These are phyloP conservation scores for Lobosporangium transversale DNA, from an alignment of 192 early-diverging fungal genomes.

Conservation along the genomic window DNA sequence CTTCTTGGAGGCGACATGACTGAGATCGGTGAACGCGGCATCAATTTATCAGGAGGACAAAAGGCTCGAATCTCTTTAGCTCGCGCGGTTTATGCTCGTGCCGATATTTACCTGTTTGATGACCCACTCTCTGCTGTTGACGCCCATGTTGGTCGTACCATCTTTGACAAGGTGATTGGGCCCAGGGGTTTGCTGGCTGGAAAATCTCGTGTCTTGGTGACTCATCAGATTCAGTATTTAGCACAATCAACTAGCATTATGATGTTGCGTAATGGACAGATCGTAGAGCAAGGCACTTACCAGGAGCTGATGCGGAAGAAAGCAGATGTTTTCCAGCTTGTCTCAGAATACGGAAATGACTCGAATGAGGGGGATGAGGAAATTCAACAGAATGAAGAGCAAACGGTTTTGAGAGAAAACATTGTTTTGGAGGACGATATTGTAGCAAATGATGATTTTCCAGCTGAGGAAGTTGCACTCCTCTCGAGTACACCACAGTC, in stretches of 20 bases:
- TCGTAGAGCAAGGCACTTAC: constrained; percentile 76
- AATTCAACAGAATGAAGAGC: not conserved
- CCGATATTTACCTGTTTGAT: constrained; percentile 69
- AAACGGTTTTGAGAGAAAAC: too few species aligned
- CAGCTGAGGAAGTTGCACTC: constrained; percentile 17
- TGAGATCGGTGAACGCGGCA: constrained; percentile 92
- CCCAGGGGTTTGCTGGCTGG: constrained; percentile 82
- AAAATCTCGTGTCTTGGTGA: constrained; percentile 85
- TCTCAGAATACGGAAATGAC: constrained; percentile 77
- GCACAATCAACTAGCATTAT: constrained; percentile 72
- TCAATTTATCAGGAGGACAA: constrained; percentile 94
- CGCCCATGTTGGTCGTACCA: constrained; percentile 67
- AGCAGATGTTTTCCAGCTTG: constrained; percentile 70
- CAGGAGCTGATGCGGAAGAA: constrained; percentile 70
- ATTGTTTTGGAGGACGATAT: constrained; percentile 29
- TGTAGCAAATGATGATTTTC: constrained; percentile 18
- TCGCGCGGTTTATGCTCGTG: constrained; percentile 89
- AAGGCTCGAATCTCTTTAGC: constrained; percentile 76
- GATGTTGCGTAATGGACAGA: constrained; percentile 77
- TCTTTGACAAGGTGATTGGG: constrained; percentile 91
- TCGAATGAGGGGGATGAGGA: constrained; percentile 19
- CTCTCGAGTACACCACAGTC: constrained; percentile 36
- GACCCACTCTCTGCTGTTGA: constrained; percentile 71
- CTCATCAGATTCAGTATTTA: constrained; percentile 83
- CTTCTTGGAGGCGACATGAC: constrained; percentile 88